Percentiles rank a stretch among this genome's conserved stretches.
phyloP scores from a whole-genome alignment of 2,329 filamentous ascomycete species.

The Fusarium fracticaudum region DNA sequence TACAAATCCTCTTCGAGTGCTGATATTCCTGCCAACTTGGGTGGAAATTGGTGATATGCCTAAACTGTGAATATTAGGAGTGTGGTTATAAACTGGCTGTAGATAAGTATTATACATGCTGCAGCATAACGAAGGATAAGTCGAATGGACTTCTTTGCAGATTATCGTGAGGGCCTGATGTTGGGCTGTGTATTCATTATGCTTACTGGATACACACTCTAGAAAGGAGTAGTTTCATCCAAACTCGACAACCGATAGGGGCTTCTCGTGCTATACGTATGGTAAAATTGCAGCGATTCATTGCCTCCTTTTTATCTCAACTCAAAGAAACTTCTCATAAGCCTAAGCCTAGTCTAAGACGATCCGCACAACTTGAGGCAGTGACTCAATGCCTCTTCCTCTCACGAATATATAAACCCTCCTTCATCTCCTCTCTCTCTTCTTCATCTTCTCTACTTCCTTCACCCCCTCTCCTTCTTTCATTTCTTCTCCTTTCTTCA shows the following conservation, averaged over 20 bases:
- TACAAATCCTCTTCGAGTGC: not conserved
- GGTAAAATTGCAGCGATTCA: fast-evolving
- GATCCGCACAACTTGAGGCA: not conserved
- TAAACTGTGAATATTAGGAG: not conserved
- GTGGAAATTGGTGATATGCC: fast-evolving
- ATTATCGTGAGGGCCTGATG: not conserved
- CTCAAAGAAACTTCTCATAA: fast-evolving
- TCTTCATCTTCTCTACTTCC: no score
- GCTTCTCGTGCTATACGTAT: not conserved
- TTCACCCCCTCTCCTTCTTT: no score
- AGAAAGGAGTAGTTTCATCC: not conserved
- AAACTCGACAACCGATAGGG: fast-evolving
- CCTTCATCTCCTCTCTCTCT: not conserved
- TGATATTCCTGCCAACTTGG: no score
- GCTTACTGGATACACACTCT: fast-evolving
- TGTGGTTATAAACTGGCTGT: fast-evolving
- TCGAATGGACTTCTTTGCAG: fast-evolving
- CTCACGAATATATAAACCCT: not conserved
- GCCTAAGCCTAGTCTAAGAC: not conserved
- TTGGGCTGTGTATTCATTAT: not conserved
- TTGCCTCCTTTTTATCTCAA: not conserved
- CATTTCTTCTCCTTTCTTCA: no score
- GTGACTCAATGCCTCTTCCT: not conserved
- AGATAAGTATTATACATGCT: fast-evolving
- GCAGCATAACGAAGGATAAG: fast-evolving